Conservation (phyloP, 495 filamentous ascomycete genomes). For the Penicillium pulvis region DNA sequence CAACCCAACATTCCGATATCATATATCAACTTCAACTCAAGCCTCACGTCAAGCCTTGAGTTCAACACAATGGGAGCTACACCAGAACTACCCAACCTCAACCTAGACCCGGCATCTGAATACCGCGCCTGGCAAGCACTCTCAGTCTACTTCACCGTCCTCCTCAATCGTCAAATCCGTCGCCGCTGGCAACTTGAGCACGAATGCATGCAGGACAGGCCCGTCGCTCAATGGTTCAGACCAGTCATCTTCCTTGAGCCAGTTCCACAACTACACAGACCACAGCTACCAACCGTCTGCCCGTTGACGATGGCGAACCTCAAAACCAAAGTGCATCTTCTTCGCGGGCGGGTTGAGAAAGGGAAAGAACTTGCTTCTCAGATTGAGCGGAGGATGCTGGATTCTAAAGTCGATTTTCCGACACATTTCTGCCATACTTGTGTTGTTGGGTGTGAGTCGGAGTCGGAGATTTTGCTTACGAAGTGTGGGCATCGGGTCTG, state of each 20-base stretch:
- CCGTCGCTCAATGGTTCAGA: slow-evolving; percentile 20
- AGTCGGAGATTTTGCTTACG: slow-evolving; percentile 22
- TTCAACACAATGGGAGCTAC: neutral
- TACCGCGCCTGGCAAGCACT: slow-evolving; percentile 31
- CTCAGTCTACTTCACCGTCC: slow-evolving; percentile 24
- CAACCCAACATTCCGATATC: neutral
- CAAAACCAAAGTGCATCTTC: slow-evolving; percentile 14
- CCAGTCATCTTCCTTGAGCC: slow-evolving; percentile 27
- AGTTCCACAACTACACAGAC: slow-evolving; percentile 20
- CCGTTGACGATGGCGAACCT: neutral
- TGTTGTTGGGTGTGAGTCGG: slow-evolving; percentile 20
- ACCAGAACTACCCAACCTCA: neutral
- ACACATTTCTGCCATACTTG: slow-evolving; percentile 35
- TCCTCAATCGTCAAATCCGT: slow-evolving; percentile 30
- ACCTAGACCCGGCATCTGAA: slow-evolving; percentile 25
- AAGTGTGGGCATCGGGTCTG: slow-evolving; percentile 32
- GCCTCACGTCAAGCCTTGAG: no score
- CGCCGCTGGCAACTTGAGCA: slow-evolving; percentile 31
- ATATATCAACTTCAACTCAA: neutral
- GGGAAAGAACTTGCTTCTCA: slow-evolving; percentile 31
- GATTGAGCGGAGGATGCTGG: slow-evolving; percentile 27
- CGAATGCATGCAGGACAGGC: slow-evolving; percentile 20
- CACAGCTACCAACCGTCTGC: slow-evolving; percentile 11
- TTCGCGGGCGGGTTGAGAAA: slow-evolving; percentile 31
- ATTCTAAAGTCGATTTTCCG: slow-evolving; percentile 15